Evolutionary conservation across 495 filamentous ascomycete species (phyloP).

Genomic region (Neurospora tetraspora): DNA sequence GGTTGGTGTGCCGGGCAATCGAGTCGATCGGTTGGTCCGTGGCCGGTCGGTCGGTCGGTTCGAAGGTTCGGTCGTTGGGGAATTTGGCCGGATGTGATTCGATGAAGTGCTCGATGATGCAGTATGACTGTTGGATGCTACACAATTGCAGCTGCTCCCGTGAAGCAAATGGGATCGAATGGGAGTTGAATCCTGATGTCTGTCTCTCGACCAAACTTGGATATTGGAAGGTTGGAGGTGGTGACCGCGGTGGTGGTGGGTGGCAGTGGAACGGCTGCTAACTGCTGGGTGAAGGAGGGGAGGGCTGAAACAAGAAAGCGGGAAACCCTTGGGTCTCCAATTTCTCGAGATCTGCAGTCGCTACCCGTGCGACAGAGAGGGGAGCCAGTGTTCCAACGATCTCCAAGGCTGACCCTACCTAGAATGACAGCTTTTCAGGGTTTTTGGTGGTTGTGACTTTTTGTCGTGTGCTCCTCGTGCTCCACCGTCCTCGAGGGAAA

Average conservation of each 20-base stretch:
- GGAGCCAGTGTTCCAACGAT: not conserved
- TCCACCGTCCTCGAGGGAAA: not conserved
- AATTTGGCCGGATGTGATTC: not conserved
- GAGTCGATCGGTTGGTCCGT: not conserved
- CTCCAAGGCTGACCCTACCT: not conserved
- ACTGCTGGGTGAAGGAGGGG: not conserved
- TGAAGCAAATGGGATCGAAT: not conserved
- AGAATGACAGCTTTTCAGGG: not conserved
- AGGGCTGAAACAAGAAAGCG: not conserved
- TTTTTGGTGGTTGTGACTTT: not conserved
- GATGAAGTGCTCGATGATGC: not conserved
- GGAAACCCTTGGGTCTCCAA: not conserved
- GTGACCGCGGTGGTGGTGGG: not conserved
- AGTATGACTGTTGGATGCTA: not conserved
- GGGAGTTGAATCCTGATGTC: not conserved
- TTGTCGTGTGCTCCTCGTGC: not conserved
- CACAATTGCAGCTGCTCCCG: not conserved
- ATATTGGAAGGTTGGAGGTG: not conserved
- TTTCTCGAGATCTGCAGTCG: not conserved
- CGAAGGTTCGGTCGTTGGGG: no score
- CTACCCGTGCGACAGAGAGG: not conserved
- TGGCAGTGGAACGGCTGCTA: not conserved
- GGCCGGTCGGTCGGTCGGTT: not conserved
- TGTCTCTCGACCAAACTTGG: not conserved
- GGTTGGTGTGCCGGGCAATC: not conserved